Conservation (phyloP, 306 rosid species). For the Astragalus membranaceus region DNA sequence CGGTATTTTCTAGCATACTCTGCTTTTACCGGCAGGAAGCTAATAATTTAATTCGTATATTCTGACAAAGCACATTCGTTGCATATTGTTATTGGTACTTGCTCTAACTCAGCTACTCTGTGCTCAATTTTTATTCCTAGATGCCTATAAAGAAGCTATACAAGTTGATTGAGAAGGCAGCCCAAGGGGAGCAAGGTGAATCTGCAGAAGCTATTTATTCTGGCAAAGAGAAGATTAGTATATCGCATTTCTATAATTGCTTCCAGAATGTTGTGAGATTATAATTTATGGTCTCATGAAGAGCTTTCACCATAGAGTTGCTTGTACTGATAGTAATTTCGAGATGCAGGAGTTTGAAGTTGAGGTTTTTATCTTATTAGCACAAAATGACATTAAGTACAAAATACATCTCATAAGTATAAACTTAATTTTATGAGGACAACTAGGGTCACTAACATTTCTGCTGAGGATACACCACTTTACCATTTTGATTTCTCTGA, state of each 20-base stretch:
- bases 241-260: conserved; percentile 73
- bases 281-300: conserved; percentile 16
- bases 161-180: conserved; percentile 93
- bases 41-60: background rate
- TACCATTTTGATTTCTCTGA: too few relatives aligned
- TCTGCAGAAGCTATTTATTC: conserved; percentile 78
- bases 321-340: conserved; percentile 10
- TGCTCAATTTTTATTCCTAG: conserved; percentile 34
- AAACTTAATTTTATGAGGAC: too few relatives aligned
- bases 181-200: conserved; percentile 89
- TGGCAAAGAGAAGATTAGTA: conserved; percentile 66
- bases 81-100: background rate
- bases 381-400: too few relatives aligned
- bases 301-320: conserved; percentile 4
- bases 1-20: background rate
- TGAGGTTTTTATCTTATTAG: conserved; percentile 1
- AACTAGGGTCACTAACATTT: too few relatives aligned
- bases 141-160: conserved; percentile 89
- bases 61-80: background rate
- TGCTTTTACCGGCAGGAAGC: background rate
- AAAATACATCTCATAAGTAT: too few relatives aligned
- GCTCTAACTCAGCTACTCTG: conserved; percentile 11
- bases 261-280: conserved; percentile 68
- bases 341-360: conserved; percentile 3
- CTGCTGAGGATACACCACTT: too few relatives aligned